Conservation (phyloP, 345 rosid species). For the Hibiscus tridactylites region DNA sequence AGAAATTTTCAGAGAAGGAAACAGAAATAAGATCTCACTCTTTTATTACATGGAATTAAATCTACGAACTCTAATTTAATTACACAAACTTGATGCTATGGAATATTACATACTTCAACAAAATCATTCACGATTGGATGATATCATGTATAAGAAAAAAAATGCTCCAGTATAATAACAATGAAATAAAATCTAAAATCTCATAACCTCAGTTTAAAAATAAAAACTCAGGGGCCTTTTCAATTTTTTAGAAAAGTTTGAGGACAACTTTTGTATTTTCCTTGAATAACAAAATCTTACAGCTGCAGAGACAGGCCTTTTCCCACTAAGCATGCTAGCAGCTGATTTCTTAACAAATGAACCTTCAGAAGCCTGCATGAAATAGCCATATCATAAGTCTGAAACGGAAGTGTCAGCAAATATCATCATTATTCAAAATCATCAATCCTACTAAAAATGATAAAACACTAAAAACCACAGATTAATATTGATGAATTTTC, state of each 20-base stretch:
- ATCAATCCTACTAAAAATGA: not conserved
- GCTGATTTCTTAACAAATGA: too few relatives aligned
- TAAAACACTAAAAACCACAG: not conserved
- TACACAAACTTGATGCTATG: not conserved
- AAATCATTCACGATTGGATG: not conserved
- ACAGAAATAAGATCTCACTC: too few relatives aligned
- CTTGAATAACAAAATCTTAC: conserved; percentile 34
- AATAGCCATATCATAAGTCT: too few relatives aligned
- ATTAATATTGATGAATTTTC: not conserved
- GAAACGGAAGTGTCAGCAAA: not conserved
- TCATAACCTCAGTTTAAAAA: not conserved
- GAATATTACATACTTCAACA: not conserved
- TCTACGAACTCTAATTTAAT: too few relatives aligned
- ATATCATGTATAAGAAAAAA: not conserved
- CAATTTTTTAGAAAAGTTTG: not conserved
- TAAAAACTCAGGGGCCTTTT: not conserved
- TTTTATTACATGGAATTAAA: too few relatives aligned
- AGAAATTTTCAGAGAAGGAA: too few relatives aligned
- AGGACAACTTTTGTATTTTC: not conserved
- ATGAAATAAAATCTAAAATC: not conserved
- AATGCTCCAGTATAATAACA: not conserved
- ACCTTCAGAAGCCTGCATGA: too few relatives aligned
- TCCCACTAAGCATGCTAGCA: too few relatives aligned
- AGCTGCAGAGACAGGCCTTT: too few relatives aligned
- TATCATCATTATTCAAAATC: not conserved